Base-by-base conservation (phyloP, 2,329 filamentous ascomycete species). In the Arthrocladium fulminans region DNA sequence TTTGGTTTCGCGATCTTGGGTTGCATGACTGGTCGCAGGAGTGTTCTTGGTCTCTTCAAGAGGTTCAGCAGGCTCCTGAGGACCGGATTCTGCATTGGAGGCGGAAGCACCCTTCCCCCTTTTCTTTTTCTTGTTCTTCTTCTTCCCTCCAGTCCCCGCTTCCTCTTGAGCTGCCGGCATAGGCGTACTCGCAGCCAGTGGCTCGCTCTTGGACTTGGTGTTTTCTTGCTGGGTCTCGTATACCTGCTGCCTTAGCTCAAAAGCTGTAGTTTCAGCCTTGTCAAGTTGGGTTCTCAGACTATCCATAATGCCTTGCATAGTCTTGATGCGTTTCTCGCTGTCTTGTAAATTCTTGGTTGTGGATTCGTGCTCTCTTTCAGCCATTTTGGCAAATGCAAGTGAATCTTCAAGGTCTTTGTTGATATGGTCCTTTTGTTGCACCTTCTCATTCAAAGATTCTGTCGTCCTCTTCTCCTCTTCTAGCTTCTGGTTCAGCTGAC, bases 121-220 rank as follows among this genome's bases (percentile, higher is more conserved):
- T 71, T 89, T 90, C 67, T 83, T 85, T 76, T 94, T 95, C 72
- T 90, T 94, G 63, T 86, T 86, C 55, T 88, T 94, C 65, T 86
- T 89, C 67, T 87, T 62, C 7, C 52, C 43, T 5, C 59, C 8
- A 3, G 49, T 47, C 13, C 40, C 44, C 6, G 57, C 57, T 32
- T 61, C 59, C 13, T 55, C 49, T 10, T 57, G 57, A 8, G 53
- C 52, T 22, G 67, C 49, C 22, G 42, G 10, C 20, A 39, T 34
- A 7, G 45, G 15, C 29, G 38, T 44, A 24, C 20, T 19, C 25
- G 22, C 22, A 48, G 66, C 63, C 43, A 61, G 50, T 27, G 32
- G 32, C 32, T 35, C 32, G 6, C 56, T 55, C 10, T 52, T 52
- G 17, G 53, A 45, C 43, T 48, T 56, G 8, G 54, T 51, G 29